Percentiles rank a stretch among this genome's conserved stretches.
Evolutionary conservation across 1,284 basidiomycete species (phyloP).

Genomic region (Cutaneotrichosporon cavernicola): DNA sequence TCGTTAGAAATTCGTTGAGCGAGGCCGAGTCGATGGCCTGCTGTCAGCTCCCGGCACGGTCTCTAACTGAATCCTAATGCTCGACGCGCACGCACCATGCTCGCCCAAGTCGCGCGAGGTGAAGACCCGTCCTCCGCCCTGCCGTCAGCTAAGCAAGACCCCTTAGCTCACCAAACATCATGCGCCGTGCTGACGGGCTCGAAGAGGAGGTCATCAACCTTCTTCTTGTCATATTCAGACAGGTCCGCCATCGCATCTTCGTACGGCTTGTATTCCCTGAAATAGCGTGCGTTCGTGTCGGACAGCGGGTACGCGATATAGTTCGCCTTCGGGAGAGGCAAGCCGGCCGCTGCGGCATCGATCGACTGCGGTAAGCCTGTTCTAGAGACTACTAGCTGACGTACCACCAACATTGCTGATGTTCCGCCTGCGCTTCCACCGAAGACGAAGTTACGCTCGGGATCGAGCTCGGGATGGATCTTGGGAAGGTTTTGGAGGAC

Average conservation of each 20-base stretch:
- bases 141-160: not conserved
- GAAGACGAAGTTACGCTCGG: constrained; percentile 8
- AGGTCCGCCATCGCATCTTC: not conserved
- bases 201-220: constrained; percentile 4
- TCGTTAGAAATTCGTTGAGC: constrained; percentile 1
- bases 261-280: not conserved
- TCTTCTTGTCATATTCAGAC: not conserved
- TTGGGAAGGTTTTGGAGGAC: constrained; percentile 6
- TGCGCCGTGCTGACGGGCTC: constrained; percentile 5
- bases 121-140: constrained; percentile 1
- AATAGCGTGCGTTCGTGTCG: not conserved
- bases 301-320: constrained; percentile 8
- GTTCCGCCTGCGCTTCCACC: constrained; percentile 9
- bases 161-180: not conserved
- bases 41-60: not conserved
- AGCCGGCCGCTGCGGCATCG: not conserved
- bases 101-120: not conserved
- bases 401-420: not conserved
- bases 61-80: not conserved
- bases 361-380: not conserved
- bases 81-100: not conserved
- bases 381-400: not conserved
- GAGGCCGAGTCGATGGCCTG: constrained; percentile 6
- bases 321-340: constrained; percentile 5
- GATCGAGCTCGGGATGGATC: constrained; percentile 3